Base-by-base conservation (phyloP, 306 rosid genomes). In the Trichosanthes cucumerina region DNA sequence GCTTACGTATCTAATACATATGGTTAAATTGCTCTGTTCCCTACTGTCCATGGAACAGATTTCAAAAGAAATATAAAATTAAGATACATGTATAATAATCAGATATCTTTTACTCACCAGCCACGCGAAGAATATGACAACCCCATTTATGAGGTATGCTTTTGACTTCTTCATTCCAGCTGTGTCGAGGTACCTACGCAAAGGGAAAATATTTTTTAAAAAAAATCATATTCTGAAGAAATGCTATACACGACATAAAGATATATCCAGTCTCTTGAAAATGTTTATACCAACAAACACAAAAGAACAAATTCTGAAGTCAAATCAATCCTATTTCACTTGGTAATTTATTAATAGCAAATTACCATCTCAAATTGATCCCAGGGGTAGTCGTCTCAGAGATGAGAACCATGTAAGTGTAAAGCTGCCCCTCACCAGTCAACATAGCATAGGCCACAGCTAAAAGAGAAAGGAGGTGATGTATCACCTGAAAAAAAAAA, bases 301-400 rank as follows among this genome's bases (percentile, higher is more conserved):
- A 24, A 31, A 50, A 31, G 43, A 74, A 18, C 28, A 50, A 72
- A 26, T 46, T 44, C 11, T 15, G 16, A 72, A 72, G 77, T 72
- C 77, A 72, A 72, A 72, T 72, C 24, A 47, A 72, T 36, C 23
- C 39, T n/a, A 46, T 72, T 24, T 23, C 59, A 72, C 53, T 26
- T 26, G 14, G 24, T 26, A 72, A 26, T 38, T 39, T 52, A 31
- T 16, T 50, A 31, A 9, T 34, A 16, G 77, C 4, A 73, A 47
- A 49, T 77, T 90, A 95, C 99, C 98, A 95, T 95, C 99, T 91
- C 91, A 95, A 91, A 82, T 95, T 95, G 84, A 92, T 87, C 68
- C 96, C 99, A 6, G 99, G 97, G 64, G 99, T 95, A 47, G 99
- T 92, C 78, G 93, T 89, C 88, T 95, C 99, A 2, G 99, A 95